These are phyloP conservation scores for Calonectria crousiana DNA, from an alignment of 2,329 filamentous ascomycete species.

Conservation along the genomic window DNA sequence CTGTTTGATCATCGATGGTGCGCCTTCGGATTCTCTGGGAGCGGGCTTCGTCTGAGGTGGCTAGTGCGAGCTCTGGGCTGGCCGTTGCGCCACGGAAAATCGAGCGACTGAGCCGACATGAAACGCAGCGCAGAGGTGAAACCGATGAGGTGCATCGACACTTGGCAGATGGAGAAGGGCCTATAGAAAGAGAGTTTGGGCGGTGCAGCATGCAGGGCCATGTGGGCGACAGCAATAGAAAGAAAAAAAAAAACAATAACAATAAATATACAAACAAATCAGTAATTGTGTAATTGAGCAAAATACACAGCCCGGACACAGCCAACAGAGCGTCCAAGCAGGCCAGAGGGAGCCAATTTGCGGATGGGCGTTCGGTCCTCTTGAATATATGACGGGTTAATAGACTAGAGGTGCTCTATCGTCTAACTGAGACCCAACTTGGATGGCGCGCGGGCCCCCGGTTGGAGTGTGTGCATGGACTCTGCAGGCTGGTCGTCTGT, in stretches of 20 bases:
- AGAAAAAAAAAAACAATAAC: background rate
- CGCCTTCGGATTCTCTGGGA: background rate
- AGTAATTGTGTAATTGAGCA: background rate
- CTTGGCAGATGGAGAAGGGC: background rate
- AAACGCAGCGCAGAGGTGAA: conserved; percentile 9
- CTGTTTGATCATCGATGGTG: background rate
- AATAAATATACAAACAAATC: background rate
- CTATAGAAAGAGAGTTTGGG: background rate
- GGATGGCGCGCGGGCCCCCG: background rate
- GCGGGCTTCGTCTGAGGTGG: conserved; percentile 9
- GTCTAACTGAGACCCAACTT: conserved; percentile 4
- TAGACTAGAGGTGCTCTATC: conserved; percentile 1
- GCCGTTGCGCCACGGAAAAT: conserved; percentile 5
- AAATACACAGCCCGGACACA: background rate
- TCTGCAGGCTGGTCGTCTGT: background rate
- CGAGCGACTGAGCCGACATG: background rate
- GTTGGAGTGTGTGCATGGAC: background rate
- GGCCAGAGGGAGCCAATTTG: background rate
- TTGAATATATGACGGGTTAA: background rate
- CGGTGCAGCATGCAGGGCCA: background rate
- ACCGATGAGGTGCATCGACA: conserved; percentile 11
- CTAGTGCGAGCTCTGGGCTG: background rate
- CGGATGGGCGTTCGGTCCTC: background rate
- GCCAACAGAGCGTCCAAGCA: background rate
- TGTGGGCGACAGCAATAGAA: background rate